Evolutionary conservation across 108 stramenopile species (phyloP).

Genomic region (Hondaea fermentalgiana): DNA sequence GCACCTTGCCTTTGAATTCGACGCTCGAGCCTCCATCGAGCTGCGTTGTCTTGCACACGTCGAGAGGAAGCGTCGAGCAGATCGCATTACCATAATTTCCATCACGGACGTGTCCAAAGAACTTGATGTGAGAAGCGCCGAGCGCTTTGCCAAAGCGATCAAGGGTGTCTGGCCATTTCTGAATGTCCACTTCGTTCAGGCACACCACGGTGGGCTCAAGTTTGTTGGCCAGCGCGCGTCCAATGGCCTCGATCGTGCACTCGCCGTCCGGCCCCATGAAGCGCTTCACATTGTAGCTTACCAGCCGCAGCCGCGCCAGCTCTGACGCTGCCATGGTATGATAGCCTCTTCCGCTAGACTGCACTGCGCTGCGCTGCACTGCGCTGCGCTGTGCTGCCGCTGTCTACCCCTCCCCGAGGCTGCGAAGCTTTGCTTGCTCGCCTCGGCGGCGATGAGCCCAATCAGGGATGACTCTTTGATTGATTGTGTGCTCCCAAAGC

Average conservation of each 20-base stretch:
- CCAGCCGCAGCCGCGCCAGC: background rate
- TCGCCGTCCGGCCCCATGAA: background rate
- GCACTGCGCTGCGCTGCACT: too few relatives aligned
- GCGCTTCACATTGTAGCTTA: slow-evolving; percentile 14
- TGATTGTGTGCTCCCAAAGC: too few relatives aligned
- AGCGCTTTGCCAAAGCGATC: background rate
- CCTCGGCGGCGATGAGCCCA: too few relatives aligned
- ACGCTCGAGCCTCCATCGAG: background rate
- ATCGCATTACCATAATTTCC: background rate
- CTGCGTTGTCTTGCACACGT: background rate
- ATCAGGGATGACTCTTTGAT: too few relatives aligned
- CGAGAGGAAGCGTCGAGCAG: background rate
- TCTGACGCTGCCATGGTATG: too few relatives aligned
- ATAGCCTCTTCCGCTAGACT: too few relatives aligned
- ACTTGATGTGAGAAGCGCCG: background rate
- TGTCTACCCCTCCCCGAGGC: too few relatives aligned
- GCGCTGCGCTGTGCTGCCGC: too few relatives aligned
- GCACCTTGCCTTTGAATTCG: background rate
- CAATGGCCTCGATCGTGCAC: background rate
- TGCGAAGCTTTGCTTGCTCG: too few relatives aligned
- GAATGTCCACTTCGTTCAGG: background rate
- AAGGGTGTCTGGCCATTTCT: background rate
- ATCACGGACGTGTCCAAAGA: background rate
- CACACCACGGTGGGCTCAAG: background rate
- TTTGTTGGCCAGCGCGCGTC: background rate